These are phyloP conservation scores for Trametes coccinea DNA, from an alignment of 768 basidiomycete species.

Conservation along the genomic window DNA sequence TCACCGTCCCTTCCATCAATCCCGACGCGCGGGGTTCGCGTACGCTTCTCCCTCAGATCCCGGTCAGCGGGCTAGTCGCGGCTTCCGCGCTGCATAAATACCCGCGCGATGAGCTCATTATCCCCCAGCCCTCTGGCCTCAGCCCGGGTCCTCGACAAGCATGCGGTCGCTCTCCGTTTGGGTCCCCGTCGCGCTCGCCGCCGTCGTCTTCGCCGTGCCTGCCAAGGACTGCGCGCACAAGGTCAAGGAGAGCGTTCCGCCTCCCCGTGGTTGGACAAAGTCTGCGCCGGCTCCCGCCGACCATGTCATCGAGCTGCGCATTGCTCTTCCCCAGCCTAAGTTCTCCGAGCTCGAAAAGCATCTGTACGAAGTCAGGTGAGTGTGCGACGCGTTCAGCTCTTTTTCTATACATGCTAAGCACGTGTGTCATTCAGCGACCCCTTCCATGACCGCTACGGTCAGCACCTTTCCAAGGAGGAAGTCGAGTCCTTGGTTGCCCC, in stretches of 20 bases:
- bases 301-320: conserved; percentile 51
- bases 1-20: conserved; percentile 8
- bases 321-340: conserved; percentile 56
- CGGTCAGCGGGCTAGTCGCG: not conserved
- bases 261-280: conserved; percentile 53
- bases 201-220: conserved; percentile 18
- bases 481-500: conserved; percentile 65
- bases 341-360: conserved; percentile 51
- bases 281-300: conserved; percentile 45
- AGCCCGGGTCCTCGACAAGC: conserved; percentile 12
- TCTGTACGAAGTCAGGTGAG: conserved; percentile 52
- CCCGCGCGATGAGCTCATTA: not conserved
- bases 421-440: conserved; percentile 25
- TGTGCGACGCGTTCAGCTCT: not conserved
- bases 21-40: not conserved
- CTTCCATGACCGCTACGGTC: conserved; percentile 35
- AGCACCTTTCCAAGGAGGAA: conserved; percentile 60
- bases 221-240: conserved; percentile 26
- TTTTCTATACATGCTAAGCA: no score
- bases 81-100: conserved; percentile 2
- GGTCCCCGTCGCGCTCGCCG: conserved; percentile 14
- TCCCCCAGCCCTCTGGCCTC: conserved; percentile 12
- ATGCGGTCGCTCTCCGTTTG: conserved; percentile 20
- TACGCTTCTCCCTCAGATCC: not conserved
- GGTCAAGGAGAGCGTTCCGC: conserved; percentile 50